phyloP scores from a whole-genome alignment of 1,139 yeast genomes.

The Debaryomyces fabryi region DNA sequence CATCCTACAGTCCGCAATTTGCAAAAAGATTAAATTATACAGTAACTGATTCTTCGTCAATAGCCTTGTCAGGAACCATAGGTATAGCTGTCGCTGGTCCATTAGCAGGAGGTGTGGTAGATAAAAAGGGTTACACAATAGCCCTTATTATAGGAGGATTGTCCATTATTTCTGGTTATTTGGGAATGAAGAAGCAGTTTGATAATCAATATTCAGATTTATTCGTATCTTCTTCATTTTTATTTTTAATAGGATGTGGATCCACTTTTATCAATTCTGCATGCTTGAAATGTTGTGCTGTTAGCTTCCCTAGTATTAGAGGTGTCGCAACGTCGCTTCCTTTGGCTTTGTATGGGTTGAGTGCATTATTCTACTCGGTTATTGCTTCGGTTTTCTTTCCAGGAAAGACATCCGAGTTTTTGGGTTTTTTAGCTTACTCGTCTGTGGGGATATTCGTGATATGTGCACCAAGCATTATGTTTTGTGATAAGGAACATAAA shows the following conservation, averaged over 20 bases:
- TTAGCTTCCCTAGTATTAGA: slow-evolving; percentile 55
- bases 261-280: slow-evolving; percentile 57
- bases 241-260: slow-evolving; percentile 54
- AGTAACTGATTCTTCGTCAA: slow-evolving; percentile 57
- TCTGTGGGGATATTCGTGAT: slow-evolving; percentile 38
- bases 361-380: slow-evolving; percentile 59
- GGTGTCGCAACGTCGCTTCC: slow-evolving; percentile 67
- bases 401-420: slow-evolving; percentile 52
- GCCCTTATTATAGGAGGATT: slow-evolving; percentile 49
- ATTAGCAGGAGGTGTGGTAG: slow-evolving; percentile 62
- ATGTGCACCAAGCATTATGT: slow-evolving; percentile 52
- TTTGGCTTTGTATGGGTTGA: slow-evolving; percentile 58
- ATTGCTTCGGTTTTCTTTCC: slow-evolving; percentile 51
- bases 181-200: slow-evolving; percentile 50
- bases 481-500: slow-evolving; percentile 43
- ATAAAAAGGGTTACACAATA: slow-evolving; percentile 50
- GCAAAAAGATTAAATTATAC: slow-evolving; percentile 53
- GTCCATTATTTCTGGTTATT: slow-evolving; percentile 47
- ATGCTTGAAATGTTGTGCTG: slow-evolving; percentile 60
- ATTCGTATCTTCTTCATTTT: slow-evolving; percentile 35
- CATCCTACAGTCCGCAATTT: slow-evolving; percentile 67
- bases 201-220: slow-evolving; percentile 34
- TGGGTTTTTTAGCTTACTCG: slow-evolving; percentile 49
- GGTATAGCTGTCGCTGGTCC: slow-evolving; percentile 63
- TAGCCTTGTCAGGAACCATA: slow-evolving; percentile 61